Evolutionary conservation across 2,329 filamentous ascomycete genomes (phyloP), one percentile per base, ranked within the genome.

Genomic region (Calonectria honghensis): DNA sequence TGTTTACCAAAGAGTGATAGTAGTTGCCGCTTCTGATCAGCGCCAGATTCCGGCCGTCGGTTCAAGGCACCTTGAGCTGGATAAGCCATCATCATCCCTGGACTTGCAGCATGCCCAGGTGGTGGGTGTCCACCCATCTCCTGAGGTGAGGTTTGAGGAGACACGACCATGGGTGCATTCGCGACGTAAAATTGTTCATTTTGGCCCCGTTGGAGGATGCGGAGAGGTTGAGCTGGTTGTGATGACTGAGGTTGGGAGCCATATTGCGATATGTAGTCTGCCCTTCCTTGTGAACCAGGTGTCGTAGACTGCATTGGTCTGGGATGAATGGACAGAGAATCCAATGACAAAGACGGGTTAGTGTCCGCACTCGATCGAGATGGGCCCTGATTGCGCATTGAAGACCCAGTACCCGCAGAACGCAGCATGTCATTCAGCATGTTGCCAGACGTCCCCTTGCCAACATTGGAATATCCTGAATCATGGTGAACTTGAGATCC

Each of bases 1-100:
- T 79, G 80, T 79, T 90, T 91, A 32, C 90, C 89, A 80, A 95
- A 94, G 2, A 95, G 88, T 6, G 92, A 93, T 16, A 95, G 86
- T 86, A 90, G 27, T 74, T 83, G 79, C 72, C 80, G 77, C 73
- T 85, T 85, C 75, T 85, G 83, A 27, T 83, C 81, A 39, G 78
- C 75, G 4, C 83, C 78, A n/a, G 79, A 82, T 37, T 81, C 79
- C 3, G 81, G 75, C 11, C 80, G 78, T 51, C 77, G 74, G 64
- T 61, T 71, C 27, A 24, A 51, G 31, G 29, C 18, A 18, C 63
- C 68, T n/a, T 77, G 67, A 63, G 71, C 52, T 50, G 80, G 76
- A 29, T 77, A 78, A 27, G 77, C 74, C n/a, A 74, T 65, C 31
- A 72, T 39, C 9, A 76, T 72, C 9, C 73, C 72, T 5, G 81